Base-by-base conservation (phyloP, 345 rosid genomes). In the Salix udensis region DNA sequence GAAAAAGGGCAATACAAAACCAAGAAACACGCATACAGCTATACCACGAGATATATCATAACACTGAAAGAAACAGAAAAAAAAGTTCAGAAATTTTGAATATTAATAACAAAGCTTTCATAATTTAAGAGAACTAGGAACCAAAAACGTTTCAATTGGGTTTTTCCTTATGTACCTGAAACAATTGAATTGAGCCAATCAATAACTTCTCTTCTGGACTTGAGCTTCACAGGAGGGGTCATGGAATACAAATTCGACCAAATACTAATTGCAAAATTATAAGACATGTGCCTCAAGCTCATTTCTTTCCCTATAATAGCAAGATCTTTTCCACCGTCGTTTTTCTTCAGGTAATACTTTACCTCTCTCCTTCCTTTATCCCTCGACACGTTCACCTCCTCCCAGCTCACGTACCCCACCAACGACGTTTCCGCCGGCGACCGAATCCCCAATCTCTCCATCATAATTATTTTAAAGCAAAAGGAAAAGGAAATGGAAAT, bases 281-380 rank as follows among this genome's bases (percentile, higher is more conserved):
- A 93, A 3, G 89, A 88, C 82, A 87, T 89, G 65, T 85, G 89
- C 77, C 85, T 81, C 78, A 80, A 68, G 82, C 81, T 88, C 74
- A 75, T 89, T 80, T 88, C 84, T 84, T 82, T 91, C 31, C 92
- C 98, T n/a, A 89, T 48, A 70, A 90, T 89, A 40, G 89, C 95
- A 78, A 93, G 92, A 87, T 89, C 94, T 70, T 80, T 76, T 34
- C 70, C 70, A 1, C 94, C 93, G 61, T 89, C 92, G 60, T 26
- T 82, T 74, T 87, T 87, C 80, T 85, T 92, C 39, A 90, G 86
- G 71, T 85, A 90, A 71, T 88, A 93, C 58, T 77, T 93, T 78
- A 91, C 85, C 88, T 83, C 93, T 6, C 80, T 82, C 84, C 86
- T 87, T 66, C 90, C 93, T 64, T 73, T 85, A n/a, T 83, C 82